Conservation (phyloP, 495 filamentous ascomycete genomes). For the Penicillium paxilli region DNA sequence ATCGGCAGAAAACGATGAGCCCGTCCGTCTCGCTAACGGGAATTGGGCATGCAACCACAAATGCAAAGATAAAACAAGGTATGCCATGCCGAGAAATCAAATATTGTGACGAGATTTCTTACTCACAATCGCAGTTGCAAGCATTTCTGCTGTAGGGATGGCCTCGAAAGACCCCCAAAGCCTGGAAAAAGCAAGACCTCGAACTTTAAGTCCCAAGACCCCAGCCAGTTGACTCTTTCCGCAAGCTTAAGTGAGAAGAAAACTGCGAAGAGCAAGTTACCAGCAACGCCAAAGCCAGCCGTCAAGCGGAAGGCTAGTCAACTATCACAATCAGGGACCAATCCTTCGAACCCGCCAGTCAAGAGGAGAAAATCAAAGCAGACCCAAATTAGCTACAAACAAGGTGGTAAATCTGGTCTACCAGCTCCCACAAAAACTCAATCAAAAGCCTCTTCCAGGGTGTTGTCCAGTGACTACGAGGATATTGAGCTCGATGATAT, state of each 20-base stretch:
- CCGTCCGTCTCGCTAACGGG: conserved; percentile 69
- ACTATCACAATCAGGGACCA: not conserved
- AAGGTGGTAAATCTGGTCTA: not conserved
- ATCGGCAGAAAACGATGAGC: conserved; percentile 34
- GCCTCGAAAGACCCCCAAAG: conserved; percentile 74
- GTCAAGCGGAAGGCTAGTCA: not conserved
- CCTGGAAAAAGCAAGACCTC: conserved; percentile 33
- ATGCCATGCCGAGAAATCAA: not conserved
- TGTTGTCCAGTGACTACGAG: conserved; percentile 34
- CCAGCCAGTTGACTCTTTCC: conserved; percentile 30
- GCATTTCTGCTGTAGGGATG: conserved; percentile 88
- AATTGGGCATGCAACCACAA: conserved; percentile 86
- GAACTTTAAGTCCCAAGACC: conserved; percentile 19
- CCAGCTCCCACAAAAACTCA: not conserved
- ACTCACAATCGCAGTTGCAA: conserved; percentile 57
- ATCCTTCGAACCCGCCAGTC: not conserved
- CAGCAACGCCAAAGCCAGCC: not conserved
- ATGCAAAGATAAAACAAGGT: conserved; percentile 74
- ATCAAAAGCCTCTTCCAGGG: not conserved
- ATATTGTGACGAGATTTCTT: not conserved
- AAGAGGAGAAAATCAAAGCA: not conserved
- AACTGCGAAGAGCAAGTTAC: not conserved
- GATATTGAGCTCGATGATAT: conserved; percentile 39
- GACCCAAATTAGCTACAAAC: not conserved
- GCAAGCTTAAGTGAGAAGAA: conserved; percentile 30